Conservation (phyloP, 75 land plant genomes). For the Cupressus sempervirens region DNA sequence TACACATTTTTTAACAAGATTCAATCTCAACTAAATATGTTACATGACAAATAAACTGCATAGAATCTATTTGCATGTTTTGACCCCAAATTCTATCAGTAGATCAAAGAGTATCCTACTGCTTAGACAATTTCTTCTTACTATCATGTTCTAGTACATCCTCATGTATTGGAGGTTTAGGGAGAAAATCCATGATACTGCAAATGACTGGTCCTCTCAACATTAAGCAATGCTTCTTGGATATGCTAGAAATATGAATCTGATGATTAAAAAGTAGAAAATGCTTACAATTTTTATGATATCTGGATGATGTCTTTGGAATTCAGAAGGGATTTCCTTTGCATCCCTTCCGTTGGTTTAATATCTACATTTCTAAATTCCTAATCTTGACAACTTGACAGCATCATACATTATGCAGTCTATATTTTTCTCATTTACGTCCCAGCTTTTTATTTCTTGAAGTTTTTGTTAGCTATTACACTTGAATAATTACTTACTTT, state of each 20-base stretch:
- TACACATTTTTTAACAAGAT: too few relatives aligned
- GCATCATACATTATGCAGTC: not conserved
- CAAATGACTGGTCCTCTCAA: not conserved
- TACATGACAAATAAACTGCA: too few relatives aligned
- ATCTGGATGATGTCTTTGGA: not conserved
- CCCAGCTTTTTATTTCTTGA: not conserved
- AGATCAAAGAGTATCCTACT: too few relatives aligned
- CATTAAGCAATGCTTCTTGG: not conserved
- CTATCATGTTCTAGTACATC: too few relatives aligned
- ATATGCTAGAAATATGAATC: slow-evolving; percentile 1
- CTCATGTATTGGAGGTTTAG: too few relatives aligned
- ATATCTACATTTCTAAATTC: not conserved
- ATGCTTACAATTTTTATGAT: not conserved
- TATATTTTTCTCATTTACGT: not conserved
- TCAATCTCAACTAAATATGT: too few relatives aligned
- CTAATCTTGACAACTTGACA: too few relatives aligned
- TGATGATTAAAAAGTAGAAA: not conserved
- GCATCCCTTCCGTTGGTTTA: not conserved
- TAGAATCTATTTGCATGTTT: too few relatives aligned
- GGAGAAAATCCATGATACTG: too few relatives aligned
- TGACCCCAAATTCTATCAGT: too few relatives aligned
- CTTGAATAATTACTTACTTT: not conserved
- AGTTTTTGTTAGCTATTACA: not conserved
- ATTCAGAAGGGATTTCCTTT: not conserved
- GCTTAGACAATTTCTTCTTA: too few relatives aligned